Evolutionary conservation across 2,329 filamentous ascomycete species (phyloP).

Genomic region (Camillea tinctor): DNA sequence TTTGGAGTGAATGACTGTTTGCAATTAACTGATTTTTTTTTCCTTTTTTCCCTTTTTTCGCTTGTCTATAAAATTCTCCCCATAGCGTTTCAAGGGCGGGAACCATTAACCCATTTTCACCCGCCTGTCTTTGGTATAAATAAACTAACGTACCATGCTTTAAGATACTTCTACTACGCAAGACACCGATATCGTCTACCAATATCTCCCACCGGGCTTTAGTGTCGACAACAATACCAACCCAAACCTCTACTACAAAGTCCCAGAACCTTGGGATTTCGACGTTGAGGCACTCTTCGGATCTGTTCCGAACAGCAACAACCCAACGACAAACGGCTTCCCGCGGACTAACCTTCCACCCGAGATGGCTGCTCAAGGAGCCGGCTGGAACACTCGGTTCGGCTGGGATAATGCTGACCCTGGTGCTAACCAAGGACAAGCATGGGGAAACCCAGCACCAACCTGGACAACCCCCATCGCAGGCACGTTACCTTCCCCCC

Average conservation of each 20-base stretch:
- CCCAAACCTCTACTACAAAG: background rate
- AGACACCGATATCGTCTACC: conserved; percentile 6
- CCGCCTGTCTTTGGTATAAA: background rate
- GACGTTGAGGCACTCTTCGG: background rate
- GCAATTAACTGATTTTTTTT: background rate
- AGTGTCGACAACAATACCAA: conserved; percentile 5
- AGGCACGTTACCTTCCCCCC: conserved; percentile 5
- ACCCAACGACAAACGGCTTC: background rate
- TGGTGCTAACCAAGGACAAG: background rate
- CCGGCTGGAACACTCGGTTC: conserved; percentile 26
- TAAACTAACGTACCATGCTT: background rate
- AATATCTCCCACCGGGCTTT: background rate
- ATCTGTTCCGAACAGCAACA: background rate
- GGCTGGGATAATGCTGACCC: conserved; percentile 18
- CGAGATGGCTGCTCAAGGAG: conserved; percentile 13
- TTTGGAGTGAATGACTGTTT: background rate
- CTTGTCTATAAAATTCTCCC: background rate
- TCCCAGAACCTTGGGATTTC: background rate
- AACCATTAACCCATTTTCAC: background rate
- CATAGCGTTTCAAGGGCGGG: background rate
- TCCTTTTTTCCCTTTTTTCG: too few species aligned
- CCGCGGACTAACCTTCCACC: background rate
- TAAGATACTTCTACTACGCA: background rate
- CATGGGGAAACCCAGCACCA: background rate
- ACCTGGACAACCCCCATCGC: conserved; percentile 35